Conservation (phyloP, 495 filamentous ascomycete genomes). For the Daldinia grandis region DNA sequence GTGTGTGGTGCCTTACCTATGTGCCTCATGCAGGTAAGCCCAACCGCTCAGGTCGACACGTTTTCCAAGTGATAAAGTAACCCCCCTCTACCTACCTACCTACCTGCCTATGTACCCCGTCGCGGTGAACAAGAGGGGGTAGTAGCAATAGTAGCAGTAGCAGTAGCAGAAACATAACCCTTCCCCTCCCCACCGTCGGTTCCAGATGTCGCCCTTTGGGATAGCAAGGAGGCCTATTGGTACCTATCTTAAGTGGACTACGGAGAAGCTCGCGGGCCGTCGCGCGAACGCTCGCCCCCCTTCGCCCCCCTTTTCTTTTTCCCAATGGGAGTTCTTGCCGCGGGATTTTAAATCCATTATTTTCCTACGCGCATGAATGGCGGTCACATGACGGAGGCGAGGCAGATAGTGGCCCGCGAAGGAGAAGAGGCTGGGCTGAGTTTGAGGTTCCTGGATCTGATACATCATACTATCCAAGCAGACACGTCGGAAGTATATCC, state of each 20-base stretch:
- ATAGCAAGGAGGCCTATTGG: not conserved
- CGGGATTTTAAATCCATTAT: not conserved
- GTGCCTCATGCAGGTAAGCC: conserved; percentile 34
- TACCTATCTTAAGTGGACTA: not conserved
- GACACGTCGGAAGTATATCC: not conserved
- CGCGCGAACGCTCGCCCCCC: not conserved
- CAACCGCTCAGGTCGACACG: conserved; percentile 34
- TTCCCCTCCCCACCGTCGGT: conserved; percentile 5
- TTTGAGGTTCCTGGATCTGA: not conserved
- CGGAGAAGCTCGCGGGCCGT: conserved; percentile 2
- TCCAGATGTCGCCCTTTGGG: not conserved
- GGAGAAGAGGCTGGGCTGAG: not conserved
- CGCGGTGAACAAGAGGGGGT: conserved; percentile 4
- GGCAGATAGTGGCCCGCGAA: not conserved
- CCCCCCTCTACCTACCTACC: conserved; percentile 16
- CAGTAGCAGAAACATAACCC: not conserved
- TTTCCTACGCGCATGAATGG: not conserved
- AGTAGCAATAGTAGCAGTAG: not conserved
- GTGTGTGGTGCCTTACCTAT: not conserved
- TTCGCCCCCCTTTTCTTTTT: not conserved
- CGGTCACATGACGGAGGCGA: conserved; percentile 12
- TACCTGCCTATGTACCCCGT: too few relatives aligned
- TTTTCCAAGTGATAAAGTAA: conserved; percentile 31
- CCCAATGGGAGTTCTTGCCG: conserved; percentile 29
- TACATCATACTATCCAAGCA: not conserved